Evolutionary conservation across 306 rosid species (phyloP).

Genomic region (Malus asiatica): DNA sequence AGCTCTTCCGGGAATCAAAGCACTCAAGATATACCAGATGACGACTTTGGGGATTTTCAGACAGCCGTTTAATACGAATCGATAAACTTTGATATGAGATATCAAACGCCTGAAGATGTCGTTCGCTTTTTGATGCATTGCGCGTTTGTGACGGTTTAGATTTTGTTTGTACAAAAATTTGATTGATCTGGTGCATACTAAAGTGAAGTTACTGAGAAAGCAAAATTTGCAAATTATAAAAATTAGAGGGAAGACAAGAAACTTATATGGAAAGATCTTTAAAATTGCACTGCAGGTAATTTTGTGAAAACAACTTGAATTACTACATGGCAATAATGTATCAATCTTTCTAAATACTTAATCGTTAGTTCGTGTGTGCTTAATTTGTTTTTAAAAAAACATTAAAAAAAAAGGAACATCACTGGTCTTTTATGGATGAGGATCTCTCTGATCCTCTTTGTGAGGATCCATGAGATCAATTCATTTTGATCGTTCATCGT

Average conservation of each 20-base stretch:
- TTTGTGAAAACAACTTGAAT: not conserved
- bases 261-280: too few relatives aligned
- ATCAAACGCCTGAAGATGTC: not conserved
- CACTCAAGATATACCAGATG: constrained; percentile 51
- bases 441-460: too few relatives aligned
- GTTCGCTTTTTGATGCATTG: constrained; percentile 1
- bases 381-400: too few relatives aligned
- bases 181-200: constrained; percentile 20
- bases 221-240: not conserved
- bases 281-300: too few relatives aligned
- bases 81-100: constrained; percentile 5
- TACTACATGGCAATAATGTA: too few relatives aligned
- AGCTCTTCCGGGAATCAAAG: constrained; percentile 33
- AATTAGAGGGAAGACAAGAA: not conserved
- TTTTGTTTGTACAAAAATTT: constrained; percentile 5
- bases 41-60: constrained; percentile 94
- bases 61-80: constrained; percentile 48
- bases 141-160: constrained; percentile 19
- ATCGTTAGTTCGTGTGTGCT: too few relatives aligned
- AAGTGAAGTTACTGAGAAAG: constrained; percentile 6
- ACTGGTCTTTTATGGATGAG: too few relatives aligned
- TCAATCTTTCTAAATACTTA: too few relatives aligned
- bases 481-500: too few relatives aligned
- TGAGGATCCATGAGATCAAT: too few relatives aligned
- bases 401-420: too few relatives aligned